Evolutionary conservation across 139 green algal species (phyloP).

Genomic region (Prasinococcaceae sp.): DNA sequence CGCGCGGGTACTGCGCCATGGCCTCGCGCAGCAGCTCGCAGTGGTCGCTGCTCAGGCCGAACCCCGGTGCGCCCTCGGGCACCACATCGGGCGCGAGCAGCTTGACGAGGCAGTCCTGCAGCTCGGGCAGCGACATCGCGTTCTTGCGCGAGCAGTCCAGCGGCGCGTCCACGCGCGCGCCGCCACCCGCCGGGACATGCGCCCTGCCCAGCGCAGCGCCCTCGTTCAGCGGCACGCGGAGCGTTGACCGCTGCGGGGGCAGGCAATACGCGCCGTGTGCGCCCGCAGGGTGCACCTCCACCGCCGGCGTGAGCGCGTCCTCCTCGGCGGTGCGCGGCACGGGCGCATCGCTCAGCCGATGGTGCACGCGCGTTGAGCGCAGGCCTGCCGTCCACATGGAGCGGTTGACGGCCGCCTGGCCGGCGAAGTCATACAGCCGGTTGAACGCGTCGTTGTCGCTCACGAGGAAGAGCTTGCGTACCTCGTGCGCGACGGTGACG

Average conservation of each 20-base stretch:
- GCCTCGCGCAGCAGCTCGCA: conserved; percentile 14
- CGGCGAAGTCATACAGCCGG: conserved; percentile 17
- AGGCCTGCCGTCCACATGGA: conserved; percentile 13
- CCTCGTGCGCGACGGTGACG: conserved; percentile 20
- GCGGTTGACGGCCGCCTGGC: conserved; percentile 5
- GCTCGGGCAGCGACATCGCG: conserved; percentile 10
- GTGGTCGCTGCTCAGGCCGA: conserved; percentile 1
- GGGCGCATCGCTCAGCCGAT: background rate
- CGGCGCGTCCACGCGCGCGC: conserved; percentile 8
- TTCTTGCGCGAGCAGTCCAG: conserved; percentile 21
- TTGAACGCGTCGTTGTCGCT: conserved; percentile 18
- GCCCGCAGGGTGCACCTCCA: conserved; percentile 4
- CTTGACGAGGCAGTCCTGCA: conserved; percentile 17
- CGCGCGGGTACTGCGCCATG: conserved; percentile 13
- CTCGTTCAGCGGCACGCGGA: too few relatives aligned
- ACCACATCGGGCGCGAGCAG: background rate
- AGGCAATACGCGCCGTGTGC: background rate
- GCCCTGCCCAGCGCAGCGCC: background rate
- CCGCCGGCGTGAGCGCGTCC: background rate
- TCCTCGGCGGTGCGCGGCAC: background rate
- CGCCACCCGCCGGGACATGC: background rate
- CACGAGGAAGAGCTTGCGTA: conserved; percentile 19
- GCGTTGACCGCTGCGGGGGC: too few relatives aligned
- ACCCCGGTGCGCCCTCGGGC: background rate
- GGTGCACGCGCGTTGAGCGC: background rate